phyloP scores from a whole-genome alignment of 2,329 filamentous ascomycete genomes.

The Neonectria sp. region DNA sequence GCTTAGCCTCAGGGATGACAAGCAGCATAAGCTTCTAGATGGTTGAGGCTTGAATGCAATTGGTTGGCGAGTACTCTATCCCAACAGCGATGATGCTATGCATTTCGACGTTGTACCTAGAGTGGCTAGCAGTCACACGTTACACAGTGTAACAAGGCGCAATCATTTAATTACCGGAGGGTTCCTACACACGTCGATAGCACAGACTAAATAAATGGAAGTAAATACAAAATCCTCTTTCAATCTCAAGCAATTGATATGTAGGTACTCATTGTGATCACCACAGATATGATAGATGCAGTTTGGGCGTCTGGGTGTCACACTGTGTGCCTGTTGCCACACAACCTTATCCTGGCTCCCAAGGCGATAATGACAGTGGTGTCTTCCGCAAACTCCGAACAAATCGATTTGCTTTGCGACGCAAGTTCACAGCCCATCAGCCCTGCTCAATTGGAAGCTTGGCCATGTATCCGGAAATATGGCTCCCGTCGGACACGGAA shows the following conservation, averaged over 20 bases:
- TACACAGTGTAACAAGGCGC: not conserved
- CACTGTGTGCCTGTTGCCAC: not conserved
- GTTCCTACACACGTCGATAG: not conserved
- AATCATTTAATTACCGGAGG: not conserved
- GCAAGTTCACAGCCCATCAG: not conserved
- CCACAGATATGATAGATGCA: not conserved
- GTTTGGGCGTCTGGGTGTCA: too few relatives aligned
- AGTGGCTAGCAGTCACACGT: too few relatives aligned
- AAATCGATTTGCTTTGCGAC: not conserved
- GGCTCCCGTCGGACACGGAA: conserved; percentile 47
- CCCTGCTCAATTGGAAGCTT: not conserved
- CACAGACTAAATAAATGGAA: not conserved
- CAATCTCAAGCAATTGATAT: not conserved
- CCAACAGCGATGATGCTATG: not conserved
- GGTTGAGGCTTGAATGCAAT: not conserved
- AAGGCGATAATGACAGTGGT: not conserved
- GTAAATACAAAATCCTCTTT: not conserved
- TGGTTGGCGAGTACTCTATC: not conserved
- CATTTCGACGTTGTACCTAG: too few relatives aligned
- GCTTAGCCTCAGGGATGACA: not conserved
- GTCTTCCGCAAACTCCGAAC: not conserved
- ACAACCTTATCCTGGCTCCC: conserved; percentile 1
- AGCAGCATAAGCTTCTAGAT: not conserved
- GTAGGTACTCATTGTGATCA: not conserved
- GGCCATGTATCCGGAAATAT: conserved; percentile 47